A percentile compares a stretch with the other conserved stretches of the same genome.
Evolutionary conservation across 768 basidiomycete genomes (phyloP).

Genomic region (Austroboletus eburneus): DNA sequence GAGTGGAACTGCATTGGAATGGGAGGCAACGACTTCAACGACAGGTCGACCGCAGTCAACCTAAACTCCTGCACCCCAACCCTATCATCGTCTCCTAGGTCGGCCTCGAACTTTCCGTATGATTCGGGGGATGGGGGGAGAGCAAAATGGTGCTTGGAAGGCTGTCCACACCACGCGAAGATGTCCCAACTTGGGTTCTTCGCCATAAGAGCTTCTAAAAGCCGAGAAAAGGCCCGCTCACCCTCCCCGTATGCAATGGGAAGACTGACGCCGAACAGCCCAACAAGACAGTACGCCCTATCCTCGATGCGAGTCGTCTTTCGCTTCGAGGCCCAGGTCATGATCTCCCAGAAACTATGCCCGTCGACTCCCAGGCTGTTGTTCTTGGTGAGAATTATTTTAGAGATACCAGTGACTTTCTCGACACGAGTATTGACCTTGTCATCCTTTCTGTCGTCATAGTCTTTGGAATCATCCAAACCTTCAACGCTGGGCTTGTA

Average conservation of each 20-base stretch:
- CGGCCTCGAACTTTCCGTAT: slow-evolving; percentile 4
- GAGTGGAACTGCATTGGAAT: slow-evolving; percentile 1
- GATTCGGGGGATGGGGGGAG: slow-evolving; percentile 13
- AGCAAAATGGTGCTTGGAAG: slow-evolving; percentile 8
- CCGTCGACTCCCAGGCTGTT: background rate
- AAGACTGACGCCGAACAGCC: slow-evolving; percentile 15
- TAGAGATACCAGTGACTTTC: slow-evolving; percentile 1
- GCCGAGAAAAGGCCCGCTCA: slow-evolving; percentile 17
- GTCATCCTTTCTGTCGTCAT: slow-evolving; percentile 1
- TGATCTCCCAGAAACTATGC: slow-evolving; percentile 5
- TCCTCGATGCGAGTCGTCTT: slow-evolving; percentile 22
- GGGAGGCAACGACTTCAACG: slow-evolving; percentile 3
- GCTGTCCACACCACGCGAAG: slow-evolving; percentile 13
- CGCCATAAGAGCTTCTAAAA: slow-evolving; percentile 8
- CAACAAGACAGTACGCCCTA: slow-evolving; percentile 19
- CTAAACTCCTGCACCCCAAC: slow-evolving; percentile 3
- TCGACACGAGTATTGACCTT: background rate
- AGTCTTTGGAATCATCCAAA: too few relatives aligned
- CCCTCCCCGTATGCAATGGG: too few relatives aligned
- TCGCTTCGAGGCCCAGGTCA: slow-evolving; percentile 21
- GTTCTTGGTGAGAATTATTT: background rate
- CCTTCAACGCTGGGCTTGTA: background rate
- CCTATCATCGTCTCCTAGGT: background rate
- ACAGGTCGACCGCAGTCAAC: slow-evolving; percentile 1
- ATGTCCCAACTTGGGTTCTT: slow-evolving; percentile 6